Evolutionary conservation across 371 early-diverging fungal species (phyloP), one percentile per base, ranked within the genome.

Genomic region (Dichotomocladium elegans): DNA sequence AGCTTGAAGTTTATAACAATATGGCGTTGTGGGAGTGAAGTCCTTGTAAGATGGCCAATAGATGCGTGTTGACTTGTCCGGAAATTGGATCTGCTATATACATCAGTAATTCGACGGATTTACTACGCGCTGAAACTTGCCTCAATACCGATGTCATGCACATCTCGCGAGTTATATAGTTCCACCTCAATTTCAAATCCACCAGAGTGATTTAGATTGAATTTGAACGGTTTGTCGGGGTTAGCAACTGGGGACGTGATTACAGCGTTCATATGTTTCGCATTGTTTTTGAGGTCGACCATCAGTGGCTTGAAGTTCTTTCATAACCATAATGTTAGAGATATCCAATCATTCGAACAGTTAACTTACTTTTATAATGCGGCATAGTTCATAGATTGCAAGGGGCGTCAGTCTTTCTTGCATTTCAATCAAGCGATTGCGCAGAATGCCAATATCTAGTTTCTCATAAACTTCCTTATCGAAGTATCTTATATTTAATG

Each of bases 31-130:
- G 12, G 65, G 63, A 14, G 63, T 60, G 35, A 77, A 80, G 35
- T 70, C 58, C 29, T 56, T 43, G 4, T 69, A 50, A 10, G 68
- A 35, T 0, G 80, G 76, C 72, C 78, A 73, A 41, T 69, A 75
- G 4, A 64, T 45, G 14, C 48, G 51, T 1, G 63, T 61, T 6
- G 60, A 58, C 37, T 67, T 55, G 53, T 77, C 72, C 1, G 77
- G 76, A 21, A 66, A 47, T 3, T 62, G 58, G 27, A 77, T 53
- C 70, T 75, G 41, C 2, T 41, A 22, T 12, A 27, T 9, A 25
- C 12, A 22, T 31, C 0, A 47, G 28, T 46, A 37, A 14, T 14
- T 4, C 27, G n/a, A 22, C 6, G 14, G 14, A 3, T 10, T 29
- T 25, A 12, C 21, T 29, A 27, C n/a, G n/a, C n/a, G n/a, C n/a